Conservation (phyloP, 2,329 filamentous ascomycete genomes). For the Colletotrichum horii region DNA sequence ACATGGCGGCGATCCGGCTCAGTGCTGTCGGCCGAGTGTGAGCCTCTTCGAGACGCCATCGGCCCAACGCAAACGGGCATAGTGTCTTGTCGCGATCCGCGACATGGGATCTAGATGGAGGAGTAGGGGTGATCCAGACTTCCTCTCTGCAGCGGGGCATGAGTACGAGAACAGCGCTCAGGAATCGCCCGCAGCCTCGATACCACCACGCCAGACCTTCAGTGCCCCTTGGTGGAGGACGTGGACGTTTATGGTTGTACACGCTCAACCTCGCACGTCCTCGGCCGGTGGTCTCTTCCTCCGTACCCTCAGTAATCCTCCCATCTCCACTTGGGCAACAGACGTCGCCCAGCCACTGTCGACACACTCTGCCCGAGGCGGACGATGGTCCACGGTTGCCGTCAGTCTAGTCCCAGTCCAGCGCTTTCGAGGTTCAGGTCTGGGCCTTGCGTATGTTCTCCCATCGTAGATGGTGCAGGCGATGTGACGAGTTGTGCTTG, state of each 20-base stretch:
- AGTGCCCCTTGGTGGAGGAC: neutral
- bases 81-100: slow-evolving; percentile 11
- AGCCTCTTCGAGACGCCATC: neutral
- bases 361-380: slow-evolving; percentile 12
- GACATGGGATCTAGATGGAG: neutral
- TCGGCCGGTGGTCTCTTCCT: neutral
- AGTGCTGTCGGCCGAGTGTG: neutral
- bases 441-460: neutral
- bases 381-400: neutral
- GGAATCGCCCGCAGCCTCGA: neutral
- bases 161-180: slow-evolving; percentile 3
- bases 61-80: slow-evolving; percentile 11
- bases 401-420: slow-evolving; percentile 11
- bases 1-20: neutral
- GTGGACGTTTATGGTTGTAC: neutral
- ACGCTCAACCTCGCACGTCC: slow-evolving; percentile 6
- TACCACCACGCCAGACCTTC: slow-evolving; percentile 2
- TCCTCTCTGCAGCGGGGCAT: neutral
- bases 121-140: neutral
- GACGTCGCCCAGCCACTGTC: slow-evolving; percentile 10
- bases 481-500: slow-evolving; percentile 7
- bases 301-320: neutral
- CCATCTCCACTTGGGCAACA: slow-evolving; percentile 13
- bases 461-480: neutral
- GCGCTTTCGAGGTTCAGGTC: neutral